Base-by-base conservation (phyloP, 306 rosid species). In the Castanea mollissima region DNA sequence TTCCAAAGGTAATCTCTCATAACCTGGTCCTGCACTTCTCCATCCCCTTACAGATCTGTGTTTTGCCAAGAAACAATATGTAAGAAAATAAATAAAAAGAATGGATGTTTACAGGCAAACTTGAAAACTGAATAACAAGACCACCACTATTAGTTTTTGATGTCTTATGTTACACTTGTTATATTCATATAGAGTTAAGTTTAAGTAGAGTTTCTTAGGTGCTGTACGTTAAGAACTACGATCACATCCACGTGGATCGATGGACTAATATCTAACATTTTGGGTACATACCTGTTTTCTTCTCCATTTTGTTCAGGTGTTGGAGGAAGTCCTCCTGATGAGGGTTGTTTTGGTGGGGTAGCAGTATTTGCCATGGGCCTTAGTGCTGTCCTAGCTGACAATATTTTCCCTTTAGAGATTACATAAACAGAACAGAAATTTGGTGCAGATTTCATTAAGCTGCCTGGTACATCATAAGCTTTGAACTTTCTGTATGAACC, bases 381-480 rank as follows among this genome's bases (percentile, higher is more conserved):
- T 21, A 67, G 78, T 0, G 99, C 97, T n/a, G 92, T 78, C 79
- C 92, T 80, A 44, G 89, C 85, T 7, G 91, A 80, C 29, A 89
- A 64, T 82, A 89, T 74, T 92, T 96, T 96, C 87, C 93, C 92
- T 75, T 96, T 96, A 0, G 95, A 91, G 78, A 96, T 90, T 21
- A 96, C 85, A 52, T 90, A 91, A 6, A 96, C 99, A 18, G 88
- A 86, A 51, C 96, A 85, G 85, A 84, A 93, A 35, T 88, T 94
- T 5, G 99, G 98, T 62, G 89, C 97, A 67, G 85, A 68, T 80
- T 89, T 96, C 46, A 85, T 77, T 57, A 96, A 15, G 72, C 87
- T 70, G 32, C 85, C 69, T 16, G 96, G 88, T 60, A 87, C 78
- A 78, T 93, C 98, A 73, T 70, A 55, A 49, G 86, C 82, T 78